These are phyloP conservation scores for Hortiboletus campestris DNA, from an alignment of 768 basidiomycete species.

Conservation along the genomic window DNA sequence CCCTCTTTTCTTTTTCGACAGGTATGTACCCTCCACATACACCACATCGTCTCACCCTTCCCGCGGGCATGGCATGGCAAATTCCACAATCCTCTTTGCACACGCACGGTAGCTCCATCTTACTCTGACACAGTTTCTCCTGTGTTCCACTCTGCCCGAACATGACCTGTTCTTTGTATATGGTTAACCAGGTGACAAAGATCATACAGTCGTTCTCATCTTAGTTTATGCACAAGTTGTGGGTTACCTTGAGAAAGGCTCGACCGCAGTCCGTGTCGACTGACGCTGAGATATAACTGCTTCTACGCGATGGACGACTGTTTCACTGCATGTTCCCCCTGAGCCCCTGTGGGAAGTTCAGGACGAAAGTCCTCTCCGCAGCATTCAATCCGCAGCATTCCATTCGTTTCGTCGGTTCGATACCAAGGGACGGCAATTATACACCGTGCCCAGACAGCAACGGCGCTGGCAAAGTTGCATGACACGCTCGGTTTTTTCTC, in stretches of 20 bases:
- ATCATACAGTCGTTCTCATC: too few species aligned
- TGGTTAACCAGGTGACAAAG: too few species aligned
- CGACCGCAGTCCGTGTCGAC: too few species aligned
- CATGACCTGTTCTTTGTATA: too few species aligned
- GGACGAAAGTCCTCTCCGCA: not conserved
- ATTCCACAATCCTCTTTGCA: slow-evolving; percentile 86
- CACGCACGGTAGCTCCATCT: slow-evolving; percentile 88
- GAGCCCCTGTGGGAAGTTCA: not conserved
- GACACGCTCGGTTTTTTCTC: not conserved
- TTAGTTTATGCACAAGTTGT: too few species aligned
- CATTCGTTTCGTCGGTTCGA: too few species aligned
- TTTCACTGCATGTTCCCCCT: too few species aligned
- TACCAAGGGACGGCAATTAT: not conserved
- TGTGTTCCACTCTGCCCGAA: slow-evolving; percentile 40
- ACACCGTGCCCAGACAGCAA: not conserved
- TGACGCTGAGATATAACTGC: too few species aligned
- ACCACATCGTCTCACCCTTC: slow-evolving; percentile 68
- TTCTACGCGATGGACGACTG: too few species aligned
- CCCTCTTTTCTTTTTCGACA: slow-evolving; percentile 29
- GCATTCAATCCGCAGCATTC: not conserved
- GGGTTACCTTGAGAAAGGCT: too few species aligned
- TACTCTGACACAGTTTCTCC: slow-evolving; percentile 49
- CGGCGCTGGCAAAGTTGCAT: not conserved
- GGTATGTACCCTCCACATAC: slow-evolving; percentile 80
- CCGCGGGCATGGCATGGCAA: slow-evolving; percentile 78